A percentile compares a stretch with the other conserved stretches of the same genome.
Conservation (phyloP, 768 basidiomycete species). For the Trametes cubensis region DNA sequence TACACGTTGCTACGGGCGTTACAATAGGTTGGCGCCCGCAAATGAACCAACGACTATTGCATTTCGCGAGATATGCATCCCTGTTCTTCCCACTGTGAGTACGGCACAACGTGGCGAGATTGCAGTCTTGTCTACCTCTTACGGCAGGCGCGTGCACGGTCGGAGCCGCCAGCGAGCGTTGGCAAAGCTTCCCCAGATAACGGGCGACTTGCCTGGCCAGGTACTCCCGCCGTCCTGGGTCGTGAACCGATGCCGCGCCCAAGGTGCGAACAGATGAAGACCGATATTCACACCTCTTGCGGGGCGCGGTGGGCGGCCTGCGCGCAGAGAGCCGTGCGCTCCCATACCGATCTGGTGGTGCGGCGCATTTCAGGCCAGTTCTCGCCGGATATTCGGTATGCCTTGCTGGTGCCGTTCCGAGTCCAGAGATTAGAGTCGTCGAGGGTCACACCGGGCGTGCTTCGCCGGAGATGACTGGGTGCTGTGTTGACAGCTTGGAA, state of each 20-base stretch:
- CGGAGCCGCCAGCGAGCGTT: constrained; percentile 11
- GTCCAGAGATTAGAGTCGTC: constrained; percentile 5
- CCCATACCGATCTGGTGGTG: constrained; percentile 22
- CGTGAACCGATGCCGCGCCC: constrained; percentile 7
- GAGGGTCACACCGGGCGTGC: constrained; percentile 8
- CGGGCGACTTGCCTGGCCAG: neutral
- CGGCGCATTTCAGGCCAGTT: constrained; percentile 15
- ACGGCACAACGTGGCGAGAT: constrained; percentile 1
- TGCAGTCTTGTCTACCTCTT: constrained; percentile 13
- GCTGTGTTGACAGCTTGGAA: neutral
- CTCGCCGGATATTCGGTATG: constrained; percentile 24
- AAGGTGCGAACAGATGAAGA: constrained; percentile 10
- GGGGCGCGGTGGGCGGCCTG: constrained; percentile 6
- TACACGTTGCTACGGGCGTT: neutral
- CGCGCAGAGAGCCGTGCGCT: neutral
- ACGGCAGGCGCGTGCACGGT: constrained; percentile 12
- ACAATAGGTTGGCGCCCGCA: constrained; percentile 1
- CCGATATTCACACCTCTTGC: constrained; percentile 17
- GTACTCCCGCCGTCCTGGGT: neutral
- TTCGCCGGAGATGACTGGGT: constrained; percentile 3
- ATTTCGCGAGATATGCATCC: neutral
- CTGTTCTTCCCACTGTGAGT: constrained; percentile 25
- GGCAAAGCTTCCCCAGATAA: constrained; percentile 3
- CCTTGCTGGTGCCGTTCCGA: constrained; percentile 7
- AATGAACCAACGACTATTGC: neutral